Evolutionary conservation across 495 filamentous ascomycete genomes (phyloP).

Genomic region (Penicillium fimorum): DNA sequence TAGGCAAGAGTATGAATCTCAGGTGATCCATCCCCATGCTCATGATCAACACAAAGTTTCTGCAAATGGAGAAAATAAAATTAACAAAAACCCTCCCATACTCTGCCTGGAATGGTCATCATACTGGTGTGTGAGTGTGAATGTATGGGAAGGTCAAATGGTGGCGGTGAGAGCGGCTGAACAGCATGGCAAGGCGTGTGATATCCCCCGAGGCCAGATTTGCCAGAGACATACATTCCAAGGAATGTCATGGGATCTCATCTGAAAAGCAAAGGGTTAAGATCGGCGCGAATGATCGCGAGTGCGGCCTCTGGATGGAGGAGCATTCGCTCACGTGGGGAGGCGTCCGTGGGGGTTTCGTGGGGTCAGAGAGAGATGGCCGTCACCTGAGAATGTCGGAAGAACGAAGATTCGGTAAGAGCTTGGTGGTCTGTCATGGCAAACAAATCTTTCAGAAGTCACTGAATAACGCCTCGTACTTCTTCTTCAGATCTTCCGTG

Average conservation of each 20-base stretch:
- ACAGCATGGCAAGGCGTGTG: not conserved
- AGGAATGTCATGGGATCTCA: slow-evolving; percentile 2
- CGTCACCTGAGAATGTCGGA: not conserved
- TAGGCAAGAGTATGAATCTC: not conserved
- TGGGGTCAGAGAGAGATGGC: not conserved
- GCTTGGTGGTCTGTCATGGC: not conserved
- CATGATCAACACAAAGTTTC: not conserved
- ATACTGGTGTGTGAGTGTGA: slow-evolving; percentile 1
- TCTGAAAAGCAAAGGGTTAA: not conserved
- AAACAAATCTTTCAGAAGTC: slow-evolving; percentile 58
- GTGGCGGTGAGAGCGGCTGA: not conserved
- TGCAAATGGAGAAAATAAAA: not conserved
- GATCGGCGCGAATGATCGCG: slow-evolving; percentile 1
- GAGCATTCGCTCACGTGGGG: slow-evolving; percentile 3
- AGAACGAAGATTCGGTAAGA: slow-evolving; percentile 13
- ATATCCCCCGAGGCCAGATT: not conserved
- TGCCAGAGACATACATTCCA: slow-evolving; percentile 2
- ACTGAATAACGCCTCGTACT: slow-evolving; percentile 75
- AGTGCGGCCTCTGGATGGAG: not conserved
- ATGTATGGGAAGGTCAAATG: not conserved
- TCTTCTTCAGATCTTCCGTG: slow-evolving; percentile 67
- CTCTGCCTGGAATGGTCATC: not conserved
- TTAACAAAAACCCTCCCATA: not conserved
- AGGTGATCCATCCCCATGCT: not conserved
- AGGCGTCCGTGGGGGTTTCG: slow-evolving; percentile 6